Evolutionary conservation across 2,329 filamentous ascomycete species (phyloP).

Genomic region (Trichoderma guizhouense): DNA sequence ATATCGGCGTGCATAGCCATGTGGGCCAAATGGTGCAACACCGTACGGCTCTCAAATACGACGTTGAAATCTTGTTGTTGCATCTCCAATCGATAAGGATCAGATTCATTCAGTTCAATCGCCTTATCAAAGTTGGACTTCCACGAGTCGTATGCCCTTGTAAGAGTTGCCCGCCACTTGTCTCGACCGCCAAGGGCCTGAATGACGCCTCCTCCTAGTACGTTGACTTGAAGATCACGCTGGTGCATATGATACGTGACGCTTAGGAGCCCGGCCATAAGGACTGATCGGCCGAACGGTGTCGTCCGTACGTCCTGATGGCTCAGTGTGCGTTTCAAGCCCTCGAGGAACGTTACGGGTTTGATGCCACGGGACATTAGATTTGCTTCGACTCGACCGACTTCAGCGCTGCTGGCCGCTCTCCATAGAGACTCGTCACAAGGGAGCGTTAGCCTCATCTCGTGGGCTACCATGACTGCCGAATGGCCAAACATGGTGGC

Average conservation of each 20-base stretch:
- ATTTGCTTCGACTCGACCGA: constrained; percentile 77
- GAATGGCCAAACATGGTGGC: constrained; percentile 98
- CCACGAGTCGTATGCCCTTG: constrained; percentile 90
- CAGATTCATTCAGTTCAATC: constrained; percentile 57
- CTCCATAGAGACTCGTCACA: constrained; percentile 94
- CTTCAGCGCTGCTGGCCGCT: constrained; percentile 81
- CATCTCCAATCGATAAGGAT: constrained; percentile 55
- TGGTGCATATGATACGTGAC: constrained; percentile 99
- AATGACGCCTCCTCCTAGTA: constrained; percentile 68
- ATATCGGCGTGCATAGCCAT: constrained; percentile 98
- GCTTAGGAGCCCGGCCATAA: constrained; percentile 91
- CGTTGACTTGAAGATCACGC: constrained; percentile 86
- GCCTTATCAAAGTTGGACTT: constrained; percentile 86
- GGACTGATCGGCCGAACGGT: constrained; percentile 84
- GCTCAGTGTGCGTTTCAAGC: constrained; percentile 82
- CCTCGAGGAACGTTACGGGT: constrained; percentile 83
- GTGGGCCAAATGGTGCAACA: constrained; percentile 88
- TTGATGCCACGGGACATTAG: constrained; percentile 79
- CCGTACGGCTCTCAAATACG: constrained; percentile 82
- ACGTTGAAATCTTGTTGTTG: constrained; percentile 58
- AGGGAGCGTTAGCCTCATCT: constrained; percentile 85
- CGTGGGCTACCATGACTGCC: constrained; percentile 93
- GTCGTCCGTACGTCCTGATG: constrained; percentile 86
- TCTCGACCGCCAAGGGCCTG: constrained; percentile 81
- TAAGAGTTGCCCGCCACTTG: constrained; percentile 84